Evolutionary conservation across 2,329 filamentous ascomycete genomes (phyloP).

Genomic region (Corinectria fuckeliana): DNA sequence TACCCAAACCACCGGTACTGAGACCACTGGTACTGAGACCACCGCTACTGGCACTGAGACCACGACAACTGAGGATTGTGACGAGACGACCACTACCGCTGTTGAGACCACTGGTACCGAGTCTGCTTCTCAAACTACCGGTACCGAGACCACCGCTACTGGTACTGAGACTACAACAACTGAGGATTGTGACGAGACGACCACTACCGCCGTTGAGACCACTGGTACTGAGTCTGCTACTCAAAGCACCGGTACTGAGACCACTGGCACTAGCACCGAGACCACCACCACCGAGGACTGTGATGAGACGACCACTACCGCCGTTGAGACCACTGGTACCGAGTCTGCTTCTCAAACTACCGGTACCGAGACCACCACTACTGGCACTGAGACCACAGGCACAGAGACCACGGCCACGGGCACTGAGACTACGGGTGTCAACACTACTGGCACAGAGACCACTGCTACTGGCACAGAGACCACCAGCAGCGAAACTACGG

Average conservation of each 20-base stretch:
- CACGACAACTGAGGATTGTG: no score
- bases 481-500: no score
- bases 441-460: not conserved
- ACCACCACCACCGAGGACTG: conserved; percentile 13
- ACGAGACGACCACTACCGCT: not conserved
- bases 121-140: no score
- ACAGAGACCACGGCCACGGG: not conserved
- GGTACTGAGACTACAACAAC: not conserved
- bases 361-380: not conserved
- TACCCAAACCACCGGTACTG: no score
- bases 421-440: not conserved
- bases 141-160: not conserved
- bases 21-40: no score
- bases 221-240: not conserved
- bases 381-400: conserved; percentile 8
- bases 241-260: not conserved
- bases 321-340: not conserved
- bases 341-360: not conserved
- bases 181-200: not conserved
- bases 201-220: not conserved
- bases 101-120: conserved; percentile 5
- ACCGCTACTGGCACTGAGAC: no score
- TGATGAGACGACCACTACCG: not conserved
- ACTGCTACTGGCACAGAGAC: not conserved
- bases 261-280: not conserved